Base-by-base conservation (phyloP, 371 early-diverging fungal species). In the Coemansia sp. region DNA sequence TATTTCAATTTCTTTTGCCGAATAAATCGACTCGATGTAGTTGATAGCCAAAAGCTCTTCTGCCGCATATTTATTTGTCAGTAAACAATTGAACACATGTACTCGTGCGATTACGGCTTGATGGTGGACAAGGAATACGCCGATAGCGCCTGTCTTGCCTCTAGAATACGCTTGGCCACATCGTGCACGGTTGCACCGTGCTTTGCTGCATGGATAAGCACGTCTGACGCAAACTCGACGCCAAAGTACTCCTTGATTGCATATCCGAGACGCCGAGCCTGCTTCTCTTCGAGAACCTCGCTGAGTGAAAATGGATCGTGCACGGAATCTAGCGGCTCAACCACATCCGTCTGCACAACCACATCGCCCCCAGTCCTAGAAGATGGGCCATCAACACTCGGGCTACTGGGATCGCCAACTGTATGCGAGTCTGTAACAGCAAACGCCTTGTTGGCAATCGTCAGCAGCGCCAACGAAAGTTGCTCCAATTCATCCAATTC, bases 181-280 rank as follows among this genome's bases (percentile, higher is more conserved):
- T 63, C 86, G 63, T 61, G 82, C 59, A 71, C 83, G 55, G 68
- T 85, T 61, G 34, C 82, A 40, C 88, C 88, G 11, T 86, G 79
- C 27, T 79, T 79, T 8, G 80, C 80, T 10, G 80, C 80, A 16
- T 72, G 69, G 3, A 73, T 79, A 1, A 93, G 86, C 5, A 93
- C 92, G 58, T 91, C 89, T 84, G 90, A 88, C 3, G 92, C 87
- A 81, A 94, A 94, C 59, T 94, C 94, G 42, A 95, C 87, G 34
- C 90, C 90, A 75, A 88, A 94, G 69, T 88, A 85, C 45, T 87
- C 80, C 58, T 87, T 85, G 67, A 94, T 88, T 10, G 87, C 90
- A 66, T 91, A 87, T 13, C 90, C 92, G 31, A 94, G 84, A 34
- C 90, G 84, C 62, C 83, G 85, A 1, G 91, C 89, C 54, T 91